Evolutionary conservation across 352 stramenopile genomes (phyloP), one percentile per base, ranked within the genome.

Genomic region (Globisporangium carolinianum): DNA sequence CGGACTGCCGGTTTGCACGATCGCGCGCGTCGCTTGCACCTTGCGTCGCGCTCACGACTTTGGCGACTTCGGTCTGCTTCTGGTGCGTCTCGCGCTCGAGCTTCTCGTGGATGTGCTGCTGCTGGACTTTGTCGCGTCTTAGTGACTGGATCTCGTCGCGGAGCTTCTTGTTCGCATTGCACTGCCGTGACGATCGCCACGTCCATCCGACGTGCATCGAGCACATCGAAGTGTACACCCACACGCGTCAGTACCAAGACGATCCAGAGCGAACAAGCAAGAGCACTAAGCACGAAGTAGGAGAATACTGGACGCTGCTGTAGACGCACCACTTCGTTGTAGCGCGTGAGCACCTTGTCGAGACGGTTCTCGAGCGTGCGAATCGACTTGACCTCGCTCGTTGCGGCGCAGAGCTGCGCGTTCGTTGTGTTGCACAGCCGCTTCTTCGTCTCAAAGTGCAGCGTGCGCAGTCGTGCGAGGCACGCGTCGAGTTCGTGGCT

Each of bases 81-180:
- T 84, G 69, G 48, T 94, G 83, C 11, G 95, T 85, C 64, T 97
- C 89, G 17, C 79, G 72, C 61, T 89, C 83, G 15, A 94, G 65
- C 46, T 89, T 91, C 52, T 88, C 80, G 36, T 91, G 75, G 18
- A 94, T 77, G 8, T 79, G 64, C 47, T 84, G 76, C 42, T 91
- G 80, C 50, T 88, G 77, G 45, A 91, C 79, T 50, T 91, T 91
- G 65, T 94, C 81, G 39, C 83, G 83, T 8, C 82, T 74, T 10
- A 91, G 61, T 15, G 80, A 74, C 55, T 94, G 80, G 61, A 94
- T 94, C 46, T 90, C 75, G 18, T 88, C 82, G 10, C 83, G 79
- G 5, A 94, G 65, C 17, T 73, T 75, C 69, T 91, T 91, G 79
- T 94, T 94, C 9, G 71, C 63, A 35, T 90, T 90, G 68, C 83